Evolutionary conservation across 352 stramenopile species (phyloP), one percentile per base, ranked within the genome.

Genomic region (Phytophthora pseudosyringae): DNA sequence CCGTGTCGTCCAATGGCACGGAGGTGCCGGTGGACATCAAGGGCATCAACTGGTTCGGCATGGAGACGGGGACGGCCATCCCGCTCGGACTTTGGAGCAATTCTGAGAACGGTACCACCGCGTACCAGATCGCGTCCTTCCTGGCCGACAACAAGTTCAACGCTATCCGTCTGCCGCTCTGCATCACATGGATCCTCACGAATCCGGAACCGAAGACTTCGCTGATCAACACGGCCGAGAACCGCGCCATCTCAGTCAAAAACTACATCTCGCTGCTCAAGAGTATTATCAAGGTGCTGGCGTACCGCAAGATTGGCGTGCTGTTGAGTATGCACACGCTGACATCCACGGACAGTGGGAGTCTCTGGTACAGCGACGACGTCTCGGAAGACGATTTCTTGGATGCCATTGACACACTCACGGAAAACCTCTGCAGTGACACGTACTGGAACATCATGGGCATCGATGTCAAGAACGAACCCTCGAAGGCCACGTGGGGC

Each of bases 111-210:
- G 84, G 81, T 47, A 93, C 84, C 1, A 93, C 84, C 1, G 83
- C 75, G 69, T 93, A 90, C 64, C 75, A 89, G 62, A 75, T 93
- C 21, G 79, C 82, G n/a, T 60, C 72, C n/a, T 93, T 91, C 55
- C 58, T 93, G 25, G 45, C 79, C 0, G 48, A 74, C 39, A 89
- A 93, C 80, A 89, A 91, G n/a, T 93, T 89, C 64, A 93, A 93
- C 36, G 72, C 78, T 13, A 78, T 93, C 9, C 82, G 84, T 1
- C 49, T 93, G n/a, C 84, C 84, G 6, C 75, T 93, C 15, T 90
- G 86, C 68, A 75, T 71, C 6, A 46, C 70, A 16, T 85, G 67
- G 66, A 81, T 93, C 41, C 57, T 93, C 15, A 76, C 71, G 2
- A 90, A 93, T 60, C 76, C 75, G n/a, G 54, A 75, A 10, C 82